Base-by-base conservation (phyloP, 306 rosid species). In the Betula pendula region DNA sequence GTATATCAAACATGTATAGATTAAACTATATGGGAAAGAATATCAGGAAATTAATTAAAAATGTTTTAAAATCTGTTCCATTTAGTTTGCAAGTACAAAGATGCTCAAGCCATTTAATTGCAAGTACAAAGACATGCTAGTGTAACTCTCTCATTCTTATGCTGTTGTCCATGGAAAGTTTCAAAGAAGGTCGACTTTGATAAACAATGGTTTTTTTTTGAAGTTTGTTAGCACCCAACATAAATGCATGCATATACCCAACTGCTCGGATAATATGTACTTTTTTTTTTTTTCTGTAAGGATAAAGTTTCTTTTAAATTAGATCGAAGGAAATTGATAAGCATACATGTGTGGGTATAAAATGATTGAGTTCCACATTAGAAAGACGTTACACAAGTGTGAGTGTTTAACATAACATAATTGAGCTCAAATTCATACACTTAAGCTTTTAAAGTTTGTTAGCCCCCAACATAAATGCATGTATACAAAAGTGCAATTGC, bases 121-220 rank as follows among this genome's bases (percentile, higher is more conserved):
- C 45, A 68, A 44, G 48, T 13, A 45, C 59, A 70, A 70, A 47
- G 24, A 58, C 71, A 52, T 42, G 72, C 24, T 27, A 25, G 13
- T 63, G 43, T 59, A 43, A 48, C 29, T 71, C 49, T 52, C 69
- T 66, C 74, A 55, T 74, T 51, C 43, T 66, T 72, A 62, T 81
- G 50, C 13, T 47, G 50, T 71, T 81, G 77, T 50, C 77, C 69
- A 3, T 13, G 17, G 66, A 75, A 72, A 81, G 43, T 74, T 82
- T 62, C 79, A 78, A n/a, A 79, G 71, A 68, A 72, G 53, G 6
- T 44, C 42, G 52, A 40, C 38, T 77, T 20, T 53, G 31, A 49
- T 60, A n/a, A 56, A 76, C 6, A 27, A 56, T 38, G 6, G 0
- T 5, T 38, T 38, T 50, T 58, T 7, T 49, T 70, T 71, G 43